phyloP scores from a whole-genome alignment of 2,329 filamentous ascomycete species.

The Domatiomyces catenatus region DNA sequence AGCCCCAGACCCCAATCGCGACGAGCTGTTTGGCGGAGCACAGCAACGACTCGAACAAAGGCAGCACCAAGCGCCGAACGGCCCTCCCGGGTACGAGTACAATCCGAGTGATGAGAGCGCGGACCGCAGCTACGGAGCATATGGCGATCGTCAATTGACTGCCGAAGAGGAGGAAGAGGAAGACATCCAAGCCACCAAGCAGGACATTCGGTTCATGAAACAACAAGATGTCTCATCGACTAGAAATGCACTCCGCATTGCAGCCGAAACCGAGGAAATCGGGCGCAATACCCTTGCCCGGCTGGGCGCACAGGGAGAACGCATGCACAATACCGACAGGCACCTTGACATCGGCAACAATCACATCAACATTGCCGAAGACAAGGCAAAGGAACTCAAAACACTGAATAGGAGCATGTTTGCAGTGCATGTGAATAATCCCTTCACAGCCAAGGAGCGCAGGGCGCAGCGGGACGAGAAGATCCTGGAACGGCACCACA shows the following conservation, averaged over 20 bases:
- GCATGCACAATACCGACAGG: slow-evolving; percentile 65
- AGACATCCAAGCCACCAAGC: slow-evolving; percentile 55
- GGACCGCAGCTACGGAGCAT: slow-evolving; percentile 31
- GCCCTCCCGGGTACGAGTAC: slow-evolving; percentile 23
- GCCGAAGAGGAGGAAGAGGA: slow-evolving; percentile 66
- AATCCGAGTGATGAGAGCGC: slow-evolving; percentile 20
- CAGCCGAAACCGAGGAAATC: slow-evolving; percentile 53
- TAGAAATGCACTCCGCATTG: slow-evolving; percentile 52
- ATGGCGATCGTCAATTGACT: slow-evolving; percentile 62
- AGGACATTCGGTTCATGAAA: slow-evolving; percentile 61
- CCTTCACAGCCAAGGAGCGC: slow-evolving; percentile 56
- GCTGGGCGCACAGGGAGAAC: slow-evolving; percentile 63
- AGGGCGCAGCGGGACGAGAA: slow-evolving; percentile 50
- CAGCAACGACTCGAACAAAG: slow-evolving; percentile 34
- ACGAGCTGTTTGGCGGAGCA: slow-evolving; percentile 45
- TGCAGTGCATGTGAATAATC: slow-evolving; percentile 61
- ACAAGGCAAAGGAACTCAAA: slow-evolving; percentile 69
- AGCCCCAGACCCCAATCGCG: slow-evolving; percentile 37
- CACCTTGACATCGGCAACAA: slow-evolving; percentile 68
- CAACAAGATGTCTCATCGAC: slow-evolving; percentile 61
- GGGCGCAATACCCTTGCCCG: slow-evolving; percentile 57
- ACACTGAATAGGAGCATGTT: slow-evolving; percentile 85
- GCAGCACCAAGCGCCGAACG: slow-evolving; percentile 19
- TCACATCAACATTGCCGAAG: slow-evolving; percentile 60
- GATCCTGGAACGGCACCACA: slow-evolving; percentile 49